A percentile compares a stretch with the other conserved stretches of the same genome.
Conservation (phyloP, 78 protist species). For the Tieghemostelium lacteum region DNA sequence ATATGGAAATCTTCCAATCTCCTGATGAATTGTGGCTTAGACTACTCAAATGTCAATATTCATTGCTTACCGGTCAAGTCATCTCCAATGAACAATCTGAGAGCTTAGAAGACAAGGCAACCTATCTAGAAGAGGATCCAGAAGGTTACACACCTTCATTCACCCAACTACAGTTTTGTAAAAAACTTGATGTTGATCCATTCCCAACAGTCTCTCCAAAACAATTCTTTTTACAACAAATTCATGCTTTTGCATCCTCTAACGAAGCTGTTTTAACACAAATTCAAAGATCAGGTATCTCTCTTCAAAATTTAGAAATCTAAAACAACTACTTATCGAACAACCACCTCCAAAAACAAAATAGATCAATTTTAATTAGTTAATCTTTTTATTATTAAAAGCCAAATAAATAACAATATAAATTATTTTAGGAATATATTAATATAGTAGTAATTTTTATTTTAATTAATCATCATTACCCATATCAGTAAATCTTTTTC, state of each 20-base stretch:
- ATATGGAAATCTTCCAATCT: background rate
- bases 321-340: too few species aligned
- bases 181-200: slow-evolving; percentile 63
- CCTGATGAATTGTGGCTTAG: slow-evolving; percentile 20
- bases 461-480: too few species aligned
- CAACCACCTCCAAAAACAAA: background rate
- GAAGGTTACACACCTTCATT: slow-evolving; percentile 49
- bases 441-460: too few species aligned
- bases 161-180: slow-evolving; percentile 67
- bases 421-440: too few species aligned
- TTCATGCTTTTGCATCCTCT: background rate
- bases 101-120: background rate
- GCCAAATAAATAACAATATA: too few species aligned
- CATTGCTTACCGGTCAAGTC: slow-evolving; percentile 5
- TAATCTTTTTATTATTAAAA: too few species aligned
- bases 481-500: too few species aligned
- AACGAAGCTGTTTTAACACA: background rate
- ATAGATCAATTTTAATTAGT: too few species aligned
- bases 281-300: background rate
- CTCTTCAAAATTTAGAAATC: background rate
- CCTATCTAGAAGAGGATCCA: background rate
- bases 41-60: slow-evolving; percentile 25
- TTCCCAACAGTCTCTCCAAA: slow-evolving; percentile 24
- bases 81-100: background rate
- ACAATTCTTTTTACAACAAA: background rate